Percentiles rank a stretch among this genome's conserved stretches.
Evolutionary conservation across 768 basidiomycete genomes (phyloP).

Genomic region (Collybia sp.): DNA sequence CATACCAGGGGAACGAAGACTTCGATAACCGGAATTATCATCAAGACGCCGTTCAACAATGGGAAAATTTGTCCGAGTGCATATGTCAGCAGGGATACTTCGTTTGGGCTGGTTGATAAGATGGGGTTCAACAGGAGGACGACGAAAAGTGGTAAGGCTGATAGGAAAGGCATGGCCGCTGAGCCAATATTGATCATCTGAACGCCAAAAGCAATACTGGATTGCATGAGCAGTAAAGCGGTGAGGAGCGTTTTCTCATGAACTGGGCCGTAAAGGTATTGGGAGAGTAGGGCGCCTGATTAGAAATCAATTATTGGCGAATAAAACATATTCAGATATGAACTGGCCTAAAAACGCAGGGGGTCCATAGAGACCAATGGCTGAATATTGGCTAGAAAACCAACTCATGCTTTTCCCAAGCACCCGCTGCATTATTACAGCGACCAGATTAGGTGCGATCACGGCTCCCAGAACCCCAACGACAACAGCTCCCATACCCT

Average conservation of each 20-base stretch:
- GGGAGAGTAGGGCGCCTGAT: slow-evolving; percentile 59
- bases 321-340: neutral
- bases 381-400: slow-evolving; percentile 70
- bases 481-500: slow-evolving; percentile 45
- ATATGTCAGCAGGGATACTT: slow-evolving; percentile 59
- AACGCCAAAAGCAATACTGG: slow-evolving; percentile 46
- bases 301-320: neutral
- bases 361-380: slow-evolving; percentile 69
- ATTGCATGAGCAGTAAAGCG: slow-evolving; percentile 57
- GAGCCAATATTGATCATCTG: slow-evolving; percentile 75
- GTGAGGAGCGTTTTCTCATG: slow-evolving; percentile 60
- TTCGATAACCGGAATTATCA: slow-evolving; percentile 61
- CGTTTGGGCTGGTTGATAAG: slow-evolving; percentile 19
- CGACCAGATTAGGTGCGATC: slow-evolving; percentile 64
- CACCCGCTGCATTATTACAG: slow-evolving; percentile 57
- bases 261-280: slow-evolving; percentile 48
- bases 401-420: slow-evolving; percentile 77
- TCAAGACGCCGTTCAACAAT: slow-evolving; percentile 50
- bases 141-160: slow-evolving; percentile 49
- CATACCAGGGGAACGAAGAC: slow-evolving; percentile 87
- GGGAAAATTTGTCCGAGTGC: slow-evolving; percentile 53
- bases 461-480: slow-evolving; percentile 53
- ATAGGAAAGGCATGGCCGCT: slow-evolving; percentile 68
- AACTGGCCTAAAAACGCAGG: slow-evolving; percentile 63
- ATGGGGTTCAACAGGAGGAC: slow-evolving; percentile 50